phyloP scores from a whole-genome alignment of 106 monocot genomes.

The Allium cepa region DNA sequence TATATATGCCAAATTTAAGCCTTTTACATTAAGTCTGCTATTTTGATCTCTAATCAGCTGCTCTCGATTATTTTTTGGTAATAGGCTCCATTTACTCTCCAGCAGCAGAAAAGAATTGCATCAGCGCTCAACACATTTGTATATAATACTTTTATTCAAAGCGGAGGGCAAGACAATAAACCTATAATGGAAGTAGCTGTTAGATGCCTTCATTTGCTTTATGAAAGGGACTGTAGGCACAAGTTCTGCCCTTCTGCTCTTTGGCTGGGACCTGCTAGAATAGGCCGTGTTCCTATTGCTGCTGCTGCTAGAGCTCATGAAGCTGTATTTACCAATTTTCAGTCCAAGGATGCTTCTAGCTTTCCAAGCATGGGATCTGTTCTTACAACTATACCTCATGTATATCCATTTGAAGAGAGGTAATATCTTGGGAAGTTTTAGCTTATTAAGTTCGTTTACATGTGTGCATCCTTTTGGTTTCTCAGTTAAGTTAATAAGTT shows the following conservation, averaged over 20 bases:
- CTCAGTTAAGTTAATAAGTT: not conserved
- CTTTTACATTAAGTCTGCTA: no score
- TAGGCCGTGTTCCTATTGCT: slow-evolving; percentile 58
- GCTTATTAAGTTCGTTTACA: not conserved
- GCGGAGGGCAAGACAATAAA: slow-evolving; percentile 30
- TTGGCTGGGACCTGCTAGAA: slow-evolving; percentile 75
- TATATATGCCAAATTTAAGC: no score
- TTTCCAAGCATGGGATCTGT: slow-evolving; percentile 44
- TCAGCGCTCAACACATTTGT: slow-evolving; percentile 79
- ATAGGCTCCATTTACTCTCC: slow-evolving; percentile 77
- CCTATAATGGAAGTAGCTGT: slow-evolving; percentile 49
- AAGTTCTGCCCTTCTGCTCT: slow-evolving; percentile 68
- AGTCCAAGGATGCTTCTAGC: slow-evolving; percentile 20
- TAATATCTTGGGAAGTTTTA: slow-evolving; percentile 17
- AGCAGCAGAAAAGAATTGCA: slow-evolving; percentile 61
- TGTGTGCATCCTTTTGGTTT: not conserved
- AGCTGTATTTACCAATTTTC: slow-evolving; percentile 47
- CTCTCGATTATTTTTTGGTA: slow-evolving; percentile 5
- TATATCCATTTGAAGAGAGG: slow-evolving; percentile 98
- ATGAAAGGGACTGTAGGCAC: slow-evolving; percentile 86
- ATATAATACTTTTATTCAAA: slow-evolving; percentile 62
- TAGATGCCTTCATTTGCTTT: slow-evolving; percentile 77
- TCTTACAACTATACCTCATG: slow-evolving; percentile 79
- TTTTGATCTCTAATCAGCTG: slow-evolving; percentile 7
- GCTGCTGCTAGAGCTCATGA: slow-evolving; percentile 91